Evolutionary conservation across 2,329 filamentous ascomycete species (phyloP).

Genomic region (Microdochium nivale): DNA sequence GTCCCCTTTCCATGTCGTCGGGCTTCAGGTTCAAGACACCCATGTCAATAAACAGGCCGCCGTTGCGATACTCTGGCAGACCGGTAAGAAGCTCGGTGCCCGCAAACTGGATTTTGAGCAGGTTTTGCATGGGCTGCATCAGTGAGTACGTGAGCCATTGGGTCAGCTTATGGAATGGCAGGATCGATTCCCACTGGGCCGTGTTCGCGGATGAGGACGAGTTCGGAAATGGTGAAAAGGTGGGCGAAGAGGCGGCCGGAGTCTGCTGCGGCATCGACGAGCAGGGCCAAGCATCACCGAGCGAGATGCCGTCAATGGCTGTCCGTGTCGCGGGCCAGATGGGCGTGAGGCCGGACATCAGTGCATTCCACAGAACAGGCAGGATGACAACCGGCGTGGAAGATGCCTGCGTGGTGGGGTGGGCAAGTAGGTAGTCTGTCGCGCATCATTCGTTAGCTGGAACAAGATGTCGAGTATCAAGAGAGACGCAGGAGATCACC

Average conservation of each 20-base stretch:
- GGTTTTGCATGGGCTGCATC: constrained; percentile 52
- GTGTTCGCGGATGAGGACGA: background rate
- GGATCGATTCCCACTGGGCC: constrained; percentile 24
- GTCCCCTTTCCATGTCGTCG: constrained; percentile 30
- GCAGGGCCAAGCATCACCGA: constrained; percentile 94
- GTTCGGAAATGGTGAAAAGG: constrained; percentile 7
- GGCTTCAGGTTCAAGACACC: constrained; percentile 42
- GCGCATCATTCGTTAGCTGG: constrained; percentile 3
- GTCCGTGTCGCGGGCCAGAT: constrained; percentile 90
- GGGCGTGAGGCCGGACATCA: constrained; percentile 76
- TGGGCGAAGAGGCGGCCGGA: constrained; percentile 3
- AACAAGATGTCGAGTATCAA: constrained; percentile 2
- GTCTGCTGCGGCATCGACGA: constrained; percentile 27
- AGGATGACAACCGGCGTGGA: constrained; percentile 81
- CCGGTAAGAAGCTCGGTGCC: constrained; percentile 53
- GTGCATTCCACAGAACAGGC: constrained; percentile 80
- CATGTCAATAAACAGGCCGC: constrained; percentile 57
- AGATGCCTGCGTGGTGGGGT: constrained; percentile 80
- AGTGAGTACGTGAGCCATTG: constrained; percentile 69
- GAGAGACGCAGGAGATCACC: constrained; percentile 18
- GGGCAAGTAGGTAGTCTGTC: constrained; percentile 82
- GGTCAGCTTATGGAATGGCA: constrained; percentile 54
- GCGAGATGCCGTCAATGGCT: constrained; percentile 72
- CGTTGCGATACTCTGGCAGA: constrained; percentile 65
- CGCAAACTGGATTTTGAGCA: constrained; percentile 41